phyloP scores from a whole-genome alignment of 1,139 yeast species.

The Casaregolazyma suthepensis region DNA sequence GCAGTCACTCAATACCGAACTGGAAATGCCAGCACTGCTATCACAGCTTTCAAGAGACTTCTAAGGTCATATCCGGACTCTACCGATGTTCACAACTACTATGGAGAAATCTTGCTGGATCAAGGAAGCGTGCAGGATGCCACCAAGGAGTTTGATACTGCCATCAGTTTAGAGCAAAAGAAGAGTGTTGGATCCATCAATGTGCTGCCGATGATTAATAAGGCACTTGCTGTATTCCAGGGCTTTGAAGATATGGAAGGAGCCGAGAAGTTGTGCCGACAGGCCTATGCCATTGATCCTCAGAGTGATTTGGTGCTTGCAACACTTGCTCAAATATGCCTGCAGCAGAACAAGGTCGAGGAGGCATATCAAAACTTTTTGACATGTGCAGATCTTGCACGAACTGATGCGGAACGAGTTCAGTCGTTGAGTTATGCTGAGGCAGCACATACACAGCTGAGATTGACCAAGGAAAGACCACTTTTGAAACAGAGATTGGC shows the following conservation, averaged over 20 bases:
- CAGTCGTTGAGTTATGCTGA: conserved; percentile 92
- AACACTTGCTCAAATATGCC: conserved; percentile 82
- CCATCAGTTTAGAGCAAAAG: conserved; percentile 70
- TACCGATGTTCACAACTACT: conserved; percentile 91
- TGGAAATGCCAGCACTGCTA: conserved; percentile 56
- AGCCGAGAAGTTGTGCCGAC: conserved; percentile 62
- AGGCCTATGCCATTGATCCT: conserved; percentile 80
- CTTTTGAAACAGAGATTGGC: conserved; percentile 29
- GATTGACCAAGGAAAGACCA: conserved; percentile 32
- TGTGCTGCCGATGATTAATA: conserved; percentile 84
- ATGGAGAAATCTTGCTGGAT: conserved; percentile 89
- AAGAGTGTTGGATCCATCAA: conserved; percentile 56
- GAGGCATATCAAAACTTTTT: conserved; percentile 80
- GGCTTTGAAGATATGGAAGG: conserved; percentile 38
- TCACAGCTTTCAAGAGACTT: conserved; percentile 66
- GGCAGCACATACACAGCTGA: conserved; percentile 44
- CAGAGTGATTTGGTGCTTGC: conserved; percentile 83
- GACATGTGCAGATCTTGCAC: conserved; percentile 73
- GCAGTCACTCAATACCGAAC: conserved; percentile 90
- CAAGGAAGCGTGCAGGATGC: conserved; percentile 69
- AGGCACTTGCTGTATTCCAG: conserved; percentile 54
- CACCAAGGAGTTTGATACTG: conserved; percentile 71
- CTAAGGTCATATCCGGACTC: conserved; percentile 73
- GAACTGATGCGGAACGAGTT: conserved; percentile 79
- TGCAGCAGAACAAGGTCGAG: conserved; percentile 75